phyloP scores from a whole-genome alignment of 1,284 basidiomycete genomes.

The Fomitopsis pinicola region DNA sequence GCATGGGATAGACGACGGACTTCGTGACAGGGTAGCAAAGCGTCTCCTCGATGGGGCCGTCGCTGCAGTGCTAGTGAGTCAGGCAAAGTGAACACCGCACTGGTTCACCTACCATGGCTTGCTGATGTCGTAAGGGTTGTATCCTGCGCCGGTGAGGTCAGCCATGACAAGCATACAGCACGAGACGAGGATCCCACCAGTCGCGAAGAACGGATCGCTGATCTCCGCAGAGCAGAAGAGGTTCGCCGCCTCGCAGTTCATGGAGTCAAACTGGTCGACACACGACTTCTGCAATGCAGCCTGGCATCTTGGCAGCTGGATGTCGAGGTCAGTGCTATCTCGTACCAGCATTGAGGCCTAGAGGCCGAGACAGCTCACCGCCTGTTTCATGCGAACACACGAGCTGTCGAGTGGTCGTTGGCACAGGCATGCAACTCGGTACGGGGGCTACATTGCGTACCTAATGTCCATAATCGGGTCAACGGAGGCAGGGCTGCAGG shows the following conservation, averaged over 20 bases:
- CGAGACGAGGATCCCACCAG: not conserved
- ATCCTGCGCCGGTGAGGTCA: conserved; percentile 9
- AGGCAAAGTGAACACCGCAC: not conserved
- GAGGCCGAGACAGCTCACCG: conserved; percentile 25
- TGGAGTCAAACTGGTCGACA: conserved; percentile 30
- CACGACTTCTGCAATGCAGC: conserved; percentile 14
- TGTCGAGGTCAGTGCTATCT: conserved; percentile 8
- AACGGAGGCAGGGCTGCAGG: conserved; percentile 27
- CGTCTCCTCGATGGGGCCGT: conserved; percentile 10
- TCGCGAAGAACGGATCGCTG: not conserved
- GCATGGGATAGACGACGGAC: conserved; percentile 2
- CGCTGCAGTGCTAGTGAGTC: conserved; percentile 2
- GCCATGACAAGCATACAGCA: not conserved
- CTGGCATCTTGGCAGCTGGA: conserved; percentile 17
- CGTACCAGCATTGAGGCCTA: not conserved
- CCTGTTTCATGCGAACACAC: conserved; percentile 31
- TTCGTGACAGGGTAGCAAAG: conserved; percentile 24
- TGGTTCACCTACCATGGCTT: conserved; percentile 14
- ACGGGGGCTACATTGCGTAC: conserved; percentile 6
- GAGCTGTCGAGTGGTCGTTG: conserved; percentile 14
- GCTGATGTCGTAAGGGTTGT: conserved; percentile 24
- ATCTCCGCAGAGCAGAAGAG: conserved; percentile 30
- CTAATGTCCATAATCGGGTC: conserved; percentile 24
- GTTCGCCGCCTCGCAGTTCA: conserved; percentile 34
- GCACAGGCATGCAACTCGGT: not conserved